Base-by-base conservation (phyloP, 2,329 filamentous ascomycete genomes). In the Fusarium sp. region DNA sequence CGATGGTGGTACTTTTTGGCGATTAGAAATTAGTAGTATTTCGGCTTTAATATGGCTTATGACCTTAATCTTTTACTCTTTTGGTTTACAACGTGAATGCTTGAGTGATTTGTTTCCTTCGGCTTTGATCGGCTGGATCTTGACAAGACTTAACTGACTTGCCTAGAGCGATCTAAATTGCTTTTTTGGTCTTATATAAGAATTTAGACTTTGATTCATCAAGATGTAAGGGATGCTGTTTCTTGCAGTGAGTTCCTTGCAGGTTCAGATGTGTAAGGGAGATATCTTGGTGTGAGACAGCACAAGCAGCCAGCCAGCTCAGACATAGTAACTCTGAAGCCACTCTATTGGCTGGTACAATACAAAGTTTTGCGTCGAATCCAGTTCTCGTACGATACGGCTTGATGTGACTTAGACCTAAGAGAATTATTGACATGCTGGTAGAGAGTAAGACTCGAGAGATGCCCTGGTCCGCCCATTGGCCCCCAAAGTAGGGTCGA, bases 11-110 rank as follows among this genome's bases (percentile, higher is more conserved):
- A 18, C 50, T 53, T 44, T 67, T 72, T 60, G 68, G 65, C 52
- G 57, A 60, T 71, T 71, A 72, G 69, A 54, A 58, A 70, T 58
- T 38, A 45, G 51, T 69, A 71, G 68, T 60, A 69, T 71, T 63
- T 60, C 56, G 65, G 65, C 66, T 71, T 66, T 71, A 69, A 69
- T 71, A 69, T 56, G 54, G 58, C 50, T 71, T 66, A 56, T 69
- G 61, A 65, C 57, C 34, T 40, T 64, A 51, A 42, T 59, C 43
- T 40, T 40, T 36, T 36, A 36, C 3, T 34, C 9, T 36, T 22
- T 10, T 22, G 13, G 20, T 9, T 31, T 38, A 9, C 6, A 45
- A 17, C 40, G 63, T 54, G 43, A 50, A 20, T 44, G 20, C 17
- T 5, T 20, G 57, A 8, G 44, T 54, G 54, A 40, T 39, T 8